A percentile compares a stretch with the other conserved stretches of the same genome.
These are phyloP conservation scores for Epichloe scottii DNA, from an alignment of 2,329 filamentous ascomycete genomes.

Conservation along the genomic window DNA sequence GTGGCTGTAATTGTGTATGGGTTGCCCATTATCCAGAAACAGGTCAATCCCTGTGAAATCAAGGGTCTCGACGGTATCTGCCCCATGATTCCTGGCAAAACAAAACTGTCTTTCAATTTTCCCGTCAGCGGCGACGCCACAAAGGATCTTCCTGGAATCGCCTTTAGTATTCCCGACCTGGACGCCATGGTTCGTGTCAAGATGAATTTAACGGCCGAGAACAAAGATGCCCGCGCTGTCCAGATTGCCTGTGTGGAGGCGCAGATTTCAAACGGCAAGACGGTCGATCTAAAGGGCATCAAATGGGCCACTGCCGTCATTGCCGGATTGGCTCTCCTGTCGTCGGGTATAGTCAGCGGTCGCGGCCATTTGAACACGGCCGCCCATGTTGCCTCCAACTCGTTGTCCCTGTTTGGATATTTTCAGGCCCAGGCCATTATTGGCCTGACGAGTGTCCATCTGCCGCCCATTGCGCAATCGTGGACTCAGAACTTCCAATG, in stretches of 20 bases:
- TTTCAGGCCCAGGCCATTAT: conserved; percentile 89
- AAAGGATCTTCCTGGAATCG: conserved; percentile 61
- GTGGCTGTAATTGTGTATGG: conserved; percentile 36
- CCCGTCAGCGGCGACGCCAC: conserved; percentile 43
- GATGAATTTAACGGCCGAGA: conserved; percentile 55
- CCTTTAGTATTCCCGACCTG: conserved; percentile 79
- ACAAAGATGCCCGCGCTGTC: conserved; percentile 17
- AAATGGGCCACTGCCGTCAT: conserved; percentile 84
- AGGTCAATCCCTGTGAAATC: conserved; percentile 58
- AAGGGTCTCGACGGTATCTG: conserved; percentile 59
- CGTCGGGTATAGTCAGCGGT: conserved; percentile 78
- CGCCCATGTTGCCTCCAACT: conserved; percentile 83
- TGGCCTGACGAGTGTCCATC: conserved; percentile 64
- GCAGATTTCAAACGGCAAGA: conserved; percentile 77
- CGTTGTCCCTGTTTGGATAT: conserved; percentile 79
- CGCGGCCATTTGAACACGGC: conserved; percentile 90
- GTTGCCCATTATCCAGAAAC: conserved; percentile 50
- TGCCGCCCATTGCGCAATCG: conserved; percentile 75
- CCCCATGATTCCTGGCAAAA: conserved; percentile 75
- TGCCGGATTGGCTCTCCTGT: conserved; percentile 66
- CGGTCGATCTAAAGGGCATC: conserved; percentile 74
- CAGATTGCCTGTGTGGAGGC: conserved; percentile 79
- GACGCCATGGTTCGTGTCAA: conserved; percentile 72
- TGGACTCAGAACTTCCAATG: conserved; percentile 98
- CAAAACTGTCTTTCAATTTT: conserved; percentile 60